Conservation (phyloP, 2,329 filamentous ascomycete species). For the Endothia cerciana region DNA sequence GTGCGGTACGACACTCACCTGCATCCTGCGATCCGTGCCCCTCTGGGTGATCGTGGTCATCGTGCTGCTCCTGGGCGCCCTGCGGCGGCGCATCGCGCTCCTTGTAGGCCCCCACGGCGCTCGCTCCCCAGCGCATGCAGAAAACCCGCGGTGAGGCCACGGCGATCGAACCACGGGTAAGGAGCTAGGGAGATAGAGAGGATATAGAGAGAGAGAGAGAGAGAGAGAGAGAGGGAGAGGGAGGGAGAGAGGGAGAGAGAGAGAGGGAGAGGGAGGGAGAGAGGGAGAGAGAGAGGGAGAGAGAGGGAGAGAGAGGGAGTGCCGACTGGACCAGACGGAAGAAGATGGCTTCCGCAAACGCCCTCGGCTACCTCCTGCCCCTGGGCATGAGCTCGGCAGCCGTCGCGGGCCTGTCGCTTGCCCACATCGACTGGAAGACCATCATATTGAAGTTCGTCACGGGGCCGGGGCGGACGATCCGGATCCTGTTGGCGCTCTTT, state of each 20-base stretch:
- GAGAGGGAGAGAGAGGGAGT: background rate
- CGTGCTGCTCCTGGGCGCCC: constrained; percentile 40
- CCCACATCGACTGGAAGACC: constrained; percentile 47
- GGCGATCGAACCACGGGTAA: background rate
- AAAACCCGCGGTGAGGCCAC: background rate
- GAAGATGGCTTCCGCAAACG: constrained; percentile 27
- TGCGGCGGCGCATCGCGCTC: constrained; percentile 37
- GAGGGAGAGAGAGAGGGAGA: too few relatives aligned
- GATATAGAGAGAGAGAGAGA: background rate
- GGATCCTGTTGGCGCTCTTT: constrained; percentile 58
- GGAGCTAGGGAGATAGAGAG: too few relatives aligned
- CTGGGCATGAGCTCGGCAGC: constrained; percentile 47
- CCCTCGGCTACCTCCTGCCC: constrained; percentile 41
- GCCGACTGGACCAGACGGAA: background rate
- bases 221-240: background rate
- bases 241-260: background rate
- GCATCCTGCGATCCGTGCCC: constrained; percentile 44
- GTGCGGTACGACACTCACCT: constrained; percentile 49
- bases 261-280: too few relatives aligned
- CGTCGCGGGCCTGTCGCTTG: constrained; percentile 48
- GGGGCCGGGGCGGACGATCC: constrained; percentile 57
- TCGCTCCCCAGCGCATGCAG: background rate
- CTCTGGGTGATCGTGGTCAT: constrained; percentile 49
- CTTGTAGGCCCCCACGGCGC: constrained; percentile 5
- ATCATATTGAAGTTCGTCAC: constrained; percentile 51